phyloP scores from a whole-genome alignment of 371 early-diverging fungal genomes.

The Rhizopus delemar region DNA sequence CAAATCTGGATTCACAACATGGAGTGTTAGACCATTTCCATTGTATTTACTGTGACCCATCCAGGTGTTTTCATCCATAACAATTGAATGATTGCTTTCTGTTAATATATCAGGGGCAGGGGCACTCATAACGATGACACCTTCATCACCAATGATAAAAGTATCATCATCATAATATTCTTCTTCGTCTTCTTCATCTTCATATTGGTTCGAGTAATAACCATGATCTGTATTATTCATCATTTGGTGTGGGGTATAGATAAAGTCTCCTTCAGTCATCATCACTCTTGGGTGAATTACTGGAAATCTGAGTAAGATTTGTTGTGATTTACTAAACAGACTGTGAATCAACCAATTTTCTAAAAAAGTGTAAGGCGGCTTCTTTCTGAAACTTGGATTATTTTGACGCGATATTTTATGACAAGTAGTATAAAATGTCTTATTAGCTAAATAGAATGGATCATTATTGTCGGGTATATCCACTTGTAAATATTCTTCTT shows the following conservation, averaged over 20 bases:
- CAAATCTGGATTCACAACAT: slow-evolving; percentile 32
- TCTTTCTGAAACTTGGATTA: slow-evolving; percentile 40
- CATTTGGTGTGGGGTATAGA: slow-evolving; percentile 54
- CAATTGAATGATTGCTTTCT: background rate
- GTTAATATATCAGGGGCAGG: slow-evolving; percentile 28
- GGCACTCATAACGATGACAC: slow-evolving; percentile 33
- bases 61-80: slow-evolving; percentile 52
- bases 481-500: background rate
- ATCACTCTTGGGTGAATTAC: slow-evolving; percentile 40
- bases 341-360: slow-evolving; percentile 51
- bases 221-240: slow-evolving; percentile 2
- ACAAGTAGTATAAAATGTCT: slow-evolving; percentile 49
- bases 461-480: slow-evolving; percentile 13
- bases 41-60: slow-evolving; percentile 38
- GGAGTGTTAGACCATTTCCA: slow-evolving; percentile 18
- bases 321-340: slow-evolving; percentile 54
- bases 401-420: slow-evolving; percentile 52
- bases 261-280: slow-evolving; percentile 52
- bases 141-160: slow-evolving; percentile 33
- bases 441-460: slow-evolving; percentile 39
- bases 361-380: slow-evolving; percentile 41
- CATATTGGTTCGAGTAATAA: slow-evolving; percentile 2
- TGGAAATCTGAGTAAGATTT: slow-evolving; percentile 45
- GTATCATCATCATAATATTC: slow-evolving; percentile 31
- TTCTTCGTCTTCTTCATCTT: slow-evolving; percentile 13